phyloP scores from a whole-genome alignment of 148 eudicot species.

The Cornus kousa region DNA sequence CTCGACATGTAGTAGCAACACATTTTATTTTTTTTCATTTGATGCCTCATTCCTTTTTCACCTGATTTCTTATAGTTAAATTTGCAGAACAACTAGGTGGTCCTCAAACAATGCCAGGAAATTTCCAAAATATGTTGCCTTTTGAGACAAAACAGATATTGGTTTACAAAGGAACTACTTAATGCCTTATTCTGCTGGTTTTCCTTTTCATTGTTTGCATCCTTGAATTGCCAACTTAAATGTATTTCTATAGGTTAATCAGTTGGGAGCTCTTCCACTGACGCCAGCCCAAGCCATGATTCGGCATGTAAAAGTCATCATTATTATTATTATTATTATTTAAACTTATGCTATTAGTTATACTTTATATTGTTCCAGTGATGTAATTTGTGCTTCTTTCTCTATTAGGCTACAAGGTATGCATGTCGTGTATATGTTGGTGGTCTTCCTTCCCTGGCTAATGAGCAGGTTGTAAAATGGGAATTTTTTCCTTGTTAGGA shows the following conservation, averaged over 20 bases:
- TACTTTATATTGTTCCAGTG: background rate
- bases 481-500: background rate
- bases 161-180: background rate
- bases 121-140: conserved; percentile 63
- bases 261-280: conserved; percentile 49
- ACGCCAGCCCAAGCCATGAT: conserved; percentile 77
- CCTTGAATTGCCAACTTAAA: too few species aligned
- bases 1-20: conserved; percentile 16
- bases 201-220: background rate
- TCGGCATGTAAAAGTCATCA: conserved; percentile 69
- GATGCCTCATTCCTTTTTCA: conserved; percentile 5
- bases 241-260: too few species aligned
- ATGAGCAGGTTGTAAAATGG: conserved; percentile 68
- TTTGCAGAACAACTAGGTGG: conserved; percentile 54
- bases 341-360: too few species aligned
- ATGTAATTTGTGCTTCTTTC: conserved; percentile 5
- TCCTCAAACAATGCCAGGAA: conserved; percentile 57
- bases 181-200: background rate
- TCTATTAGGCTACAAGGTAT: conserved; percentile 85
- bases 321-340: background rate
- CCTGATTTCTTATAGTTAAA: conserved; percentile 17
- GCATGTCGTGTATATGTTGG: conserved; percentile 97
- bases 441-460: conserved; percentile 88
- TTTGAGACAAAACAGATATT: conserved; percentile 60
- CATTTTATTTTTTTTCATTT: background rate